Base-by-base conservation (phyloP, 1,284 basidiomycete genomes). In the Sporisorium iseilematis-ciliati region DNA sequence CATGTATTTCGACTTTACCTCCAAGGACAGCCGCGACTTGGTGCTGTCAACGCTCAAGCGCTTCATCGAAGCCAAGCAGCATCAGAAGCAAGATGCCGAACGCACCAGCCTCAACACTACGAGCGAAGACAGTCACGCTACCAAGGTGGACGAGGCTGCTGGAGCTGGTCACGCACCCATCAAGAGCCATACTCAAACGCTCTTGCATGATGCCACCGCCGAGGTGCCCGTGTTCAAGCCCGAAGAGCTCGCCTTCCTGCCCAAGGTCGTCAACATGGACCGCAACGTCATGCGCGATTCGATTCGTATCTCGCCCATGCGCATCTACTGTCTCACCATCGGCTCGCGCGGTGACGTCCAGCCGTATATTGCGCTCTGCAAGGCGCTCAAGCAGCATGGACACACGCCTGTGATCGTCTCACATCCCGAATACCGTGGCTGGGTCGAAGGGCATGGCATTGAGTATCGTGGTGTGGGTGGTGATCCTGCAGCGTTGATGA, bases 361-460 rank as follows among this genome's bases (percentile, higher is more conserved):
- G 77, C 88, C 88, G 21, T 89, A 88, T 76, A 88, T 89, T 64
- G 88, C 88, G 1, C 82, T 89, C 35, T 87, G 86, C 87, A 86
- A 86, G 86, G 73, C 87, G 11, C 71, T 83, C 45, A 74, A 81
- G 61, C 46, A 63, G 56, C 64, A 90, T 65, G 89, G 89, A 0
- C 90, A 91, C 75, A 83, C 82, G n/a, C 87, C 88, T 20, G 88
- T 88, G 7, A 90, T 91, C 54, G 89, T 90, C 7, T 90, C 90
- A 14, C 90, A 91, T 83, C 87, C 87, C 65, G 90, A 91, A 79
- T 91, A 90, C 81, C 88, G 89, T 78, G 79, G 78, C 4, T 91
- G 89, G 89, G 86, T 90, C 38, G 87, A 89, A 75, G 63, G 71
- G 2, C 62, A 76, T 29, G 77, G 76, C 48, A 78, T 82, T 48